Evolutionary conservation across 2,329 filamentous ascomycete genomes (phyloP), one percentile per base, ranked within the genome.

Genomic region (Pestalotiopsis sp.): DNA sequence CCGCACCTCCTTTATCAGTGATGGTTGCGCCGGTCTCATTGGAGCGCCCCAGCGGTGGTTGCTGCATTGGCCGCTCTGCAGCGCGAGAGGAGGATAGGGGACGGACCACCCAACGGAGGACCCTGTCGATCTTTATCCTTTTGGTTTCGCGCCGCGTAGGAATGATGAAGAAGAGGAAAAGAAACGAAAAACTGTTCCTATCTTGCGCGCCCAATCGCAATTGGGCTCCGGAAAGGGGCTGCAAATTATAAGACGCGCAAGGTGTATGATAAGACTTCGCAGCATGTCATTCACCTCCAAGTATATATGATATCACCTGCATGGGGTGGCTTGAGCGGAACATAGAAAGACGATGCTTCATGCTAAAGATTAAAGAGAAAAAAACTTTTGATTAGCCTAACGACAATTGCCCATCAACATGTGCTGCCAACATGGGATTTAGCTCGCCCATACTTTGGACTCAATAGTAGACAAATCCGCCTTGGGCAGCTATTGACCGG

Each of bases 41-140:
- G n/a, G 31, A 17, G 59, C 27, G n/a, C 12, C 59, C 31, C 31
- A 38, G 27, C 7, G 7, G 1, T 36, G 31, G 31, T 36, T 36
- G 45, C 45, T 52, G 45, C 45, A 52, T 6, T 52, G 45, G 45
- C 14, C 27, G 59, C 27, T 36, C 31, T 52, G 45, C 45, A 52
- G 45, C 41, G 25, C 20, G 31, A 36, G 25, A 38, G 39, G 38
- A 20, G 7, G 25, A 49, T 52, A 49, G 36, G 39, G 25, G 27
- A 57, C 20, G 64, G 63, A 36, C 9, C 31, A 66, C 38, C 63
- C 23, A 52, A 14, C 7, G 45, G 11, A 20, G 62, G 63, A 65
- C 64, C 64, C 64, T 66, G 64, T 57, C 45, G 64, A 66, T 66
- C 64, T 17, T 66, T 45, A 25, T 65, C 4, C 25, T 66, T 27